Conservation (phyloP, 495 filamentous ascomycete genomes). For the Talaromyces ruber region DNA sequence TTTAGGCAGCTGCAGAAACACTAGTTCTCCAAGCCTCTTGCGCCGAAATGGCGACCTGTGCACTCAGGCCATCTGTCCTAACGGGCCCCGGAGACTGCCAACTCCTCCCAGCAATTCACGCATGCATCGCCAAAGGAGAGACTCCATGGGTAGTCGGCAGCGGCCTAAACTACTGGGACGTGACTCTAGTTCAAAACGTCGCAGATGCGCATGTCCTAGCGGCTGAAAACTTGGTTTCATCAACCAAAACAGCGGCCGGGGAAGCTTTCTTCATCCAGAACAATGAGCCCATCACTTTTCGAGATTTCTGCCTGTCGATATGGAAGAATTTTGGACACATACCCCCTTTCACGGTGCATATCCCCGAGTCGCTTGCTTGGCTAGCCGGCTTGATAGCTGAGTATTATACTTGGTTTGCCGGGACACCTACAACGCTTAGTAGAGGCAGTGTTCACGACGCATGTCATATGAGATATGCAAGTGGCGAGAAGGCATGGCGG, state of each 20-base stretch:
- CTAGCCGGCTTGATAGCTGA: conserved; percentile 40
- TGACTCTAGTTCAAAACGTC: conserved; percentile 52
- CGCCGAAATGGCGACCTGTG: conserved; percentile 38
- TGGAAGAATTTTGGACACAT: conserved; percentile 53
- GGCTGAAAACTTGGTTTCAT: conserved; percentile 46
- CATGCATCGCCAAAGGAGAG: conserved; percentile 45
- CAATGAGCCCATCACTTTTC: conserved; percentile 51
- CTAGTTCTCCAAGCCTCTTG: conserved; percentile 44
- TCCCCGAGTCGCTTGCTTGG: conserved; percentile 44
- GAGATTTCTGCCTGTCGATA: conserved; percentile 50
- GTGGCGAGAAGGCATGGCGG: conserved; percentile 45
- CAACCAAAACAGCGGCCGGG: conserved; percentile 44
- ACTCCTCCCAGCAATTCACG: conserved; percentile 43
- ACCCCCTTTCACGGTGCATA: conserved; percentile 40
- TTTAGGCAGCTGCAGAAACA: conserved; percentile 43
- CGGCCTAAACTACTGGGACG: conserved; percentile 52
- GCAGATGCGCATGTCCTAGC: conserved; percentile 58
- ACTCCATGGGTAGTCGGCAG: conserved; percentile 50
- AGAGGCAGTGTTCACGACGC: conserved; percentile 51
- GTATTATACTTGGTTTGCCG: conserved; percentile 41
- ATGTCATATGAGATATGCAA: conserved; percentile 44
- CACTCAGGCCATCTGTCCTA: conserved; percentile 48
- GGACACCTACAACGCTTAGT: conserved; percentile 39
- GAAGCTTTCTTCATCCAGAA: conserved; percentile 58
- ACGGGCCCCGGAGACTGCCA: conserved; percentile 50